Evolutionary conservation across 129 eudicot genomes (phyloP).

Genomic region (Lactuca sativa): DNA sequence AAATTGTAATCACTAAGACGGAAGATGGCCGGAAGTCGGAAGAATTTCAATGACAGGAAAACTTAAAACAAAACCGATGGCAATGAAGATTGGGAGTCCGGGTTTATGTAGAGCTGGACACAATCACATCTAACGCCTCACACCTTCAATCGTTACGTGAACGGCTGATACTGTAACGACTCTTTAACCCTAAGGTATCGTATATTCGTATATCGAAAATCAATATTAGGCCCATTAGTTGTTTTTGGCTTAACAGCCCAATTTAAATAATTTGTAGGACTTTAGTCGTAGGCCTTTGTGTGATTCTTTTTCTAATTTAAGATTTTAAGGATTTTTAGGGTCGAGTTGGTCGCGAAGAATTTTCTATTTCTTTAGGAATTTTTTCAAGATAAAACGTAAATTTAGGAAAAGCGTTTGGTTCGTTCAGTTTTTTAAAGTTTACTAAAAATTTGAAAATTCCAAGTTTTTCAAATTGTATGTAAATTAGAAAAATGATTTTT

Average conservation of each 20-base stretch:
- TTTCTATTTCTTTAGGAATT: too few species aligned
- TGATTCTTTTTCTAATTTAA: too few species aligned
- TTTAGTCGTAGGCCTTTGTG: too few species aligned
- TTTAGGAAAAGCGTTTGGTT: too few species aligned
- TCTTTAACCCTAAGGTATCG: not conserved
- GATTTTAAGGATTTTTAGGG: too few species aligned
- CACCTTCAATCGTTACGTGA: not conserved
- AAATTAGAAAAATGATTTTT: too few species aligned
- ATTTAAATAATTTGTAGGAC: too few species aligned
- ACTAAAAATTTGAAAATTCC: too few species aligned
- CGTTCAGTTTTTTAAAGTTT: too few species aligned
- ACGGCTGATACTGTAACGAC: not conserved
- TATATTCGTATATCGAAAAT: too few species aligned
- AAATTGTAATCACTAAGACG: not conserved
- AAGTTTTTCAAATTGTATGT: too few species aligned
- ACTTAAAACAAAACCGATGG: not conserved
- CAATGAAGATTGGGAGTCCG: not conserved
- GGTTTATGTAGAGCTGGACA: not conserved
- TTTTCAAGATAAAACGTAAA: too few species aligned
- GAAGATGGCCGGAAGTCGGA: not conserved
- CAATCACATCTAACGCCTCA: not conserved
- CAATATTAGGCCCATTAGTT: not conserved
- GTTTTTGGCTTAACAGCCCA: not conserved
- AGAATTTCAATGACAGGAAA: not conserved
- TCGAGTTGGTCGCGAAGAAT: rapidly evolving